Percentiles rank a stretch among this genome's conserved stretches.
Conservation (phyloP, 768 basidiomycete genomes). For the Tylopilus vinaceipallidus region DNA sequence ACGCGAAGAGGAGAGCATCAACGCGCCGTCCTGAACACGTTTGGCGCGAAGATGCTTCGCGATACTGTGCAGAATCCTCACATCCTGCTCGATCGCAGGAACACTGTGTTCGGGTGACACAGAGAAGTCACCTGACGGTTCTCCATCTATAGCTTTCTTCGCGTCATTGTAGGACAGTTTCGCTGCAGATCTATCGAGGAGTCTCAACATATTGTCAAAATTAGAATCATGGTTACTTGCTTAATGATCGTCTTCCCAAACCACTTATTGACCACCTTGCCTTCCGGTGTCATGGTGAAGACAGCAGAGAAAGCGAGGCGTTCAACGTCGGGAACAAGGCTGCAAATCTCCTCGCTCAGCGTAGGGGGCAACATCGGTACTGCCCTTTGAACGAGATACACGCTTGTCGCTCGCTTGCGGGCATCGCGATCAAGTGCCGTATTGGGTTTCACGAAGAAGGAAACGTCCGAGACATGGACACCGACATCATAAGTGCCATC, state of each 20-base stretch:
- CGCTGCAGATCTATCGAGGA: constrained; percentile 67
- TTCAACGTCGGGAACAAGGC: constrained; percentile 83
- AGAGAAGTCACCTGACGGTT: constrained; percentile 48
- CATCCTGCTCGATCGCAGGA: constrained; percentile 69
- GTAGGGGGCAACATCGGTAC: constrained; percentile 97
- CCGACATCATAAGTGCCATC: constrained; percentile 93
- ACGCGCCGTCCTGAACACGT: constrained; percentile 78
- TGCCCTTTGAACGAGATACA: constrained; percentile 93
- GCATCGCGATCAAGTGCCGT: constrained; percentile 99
- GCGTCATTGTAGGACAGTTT: constrained; percentile 83
- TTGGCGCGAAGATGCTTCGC: constrained; percentile 69
- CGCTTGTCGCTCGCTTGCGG: constrained; percentile 93
- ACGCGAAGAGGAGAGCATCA: constrained; percentile 65
- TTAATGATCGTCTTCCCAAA: constrained; percentile 92
- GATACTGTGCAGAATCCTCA: constrained; percentile 63
- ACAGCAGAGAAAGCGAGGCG: constrained; percentile 88
- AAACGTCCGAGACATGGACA: constrained; percentile 96
- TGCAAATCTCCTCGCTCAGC: constrained; percentile 92
- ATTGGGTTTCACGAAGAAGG: constrained; percentile 91
- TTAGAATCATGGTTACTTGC: constrained; percentile 40
- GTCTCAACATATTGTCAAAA: constrained; percentile 1
- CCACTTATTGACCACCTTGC: constrained; percentile 81
- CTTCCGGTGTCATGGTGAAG: constrained; percentile 84
- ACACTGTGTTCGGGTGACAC: constrained; percentile 58
- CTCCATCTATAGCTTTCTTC: constrained; percentile 79